Evolutionary conservation across 352 stramenopile species (phyloP), one percentile per base, ranked within the genome.

Genomic region (Phytophthora sp.): DNA sequence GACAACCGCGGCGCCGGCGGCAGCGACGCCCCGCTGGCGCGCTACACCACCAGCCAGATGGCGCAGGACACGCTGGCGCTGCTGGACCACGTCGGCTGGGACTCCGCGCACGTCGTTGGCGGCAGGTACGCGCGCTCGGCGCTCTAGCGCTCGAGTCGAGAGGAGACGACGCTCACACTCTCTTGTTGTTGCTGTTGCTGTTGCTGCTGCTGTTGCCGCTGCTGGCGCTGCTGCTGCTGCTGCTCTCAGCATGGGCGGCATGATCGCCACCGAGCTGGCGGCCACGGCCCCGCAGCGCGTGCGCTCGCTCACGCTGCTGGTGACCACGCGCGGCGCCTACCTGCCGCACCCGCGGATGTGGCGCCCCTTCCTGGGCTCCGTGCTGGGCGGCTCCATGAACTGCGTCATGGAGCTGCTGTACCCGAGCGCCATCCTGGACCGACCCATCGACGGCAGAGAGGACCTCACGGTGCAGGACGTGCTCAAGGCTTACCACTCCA

Each of bases 41-140:
- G 71, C n/a, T 87, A 87, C 38, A 82, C 64, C 23, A 87, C 72
- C 5, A 82, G 66, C 48, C 46, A 63, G 10, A 87, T 87, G 77
- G 77, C 77, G 1, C 66, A 80, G 24, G 77, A 87, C 35, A 72
- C 66, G 46, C 57, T 84, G 5, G 32, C 30, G 5, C 59, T 87
- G 5, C 54, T 84, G 55, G 58, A 78, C 28, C 53, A 84, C 53
- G 56, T 87, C 1, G 69, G 70, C 0, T 87, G 74, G 77, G 24
- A 70, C 27, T 64, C 42, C 18, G 69, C 71, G 2, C 74, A 87
- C 39, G 50, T 87, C 27, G 38, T 72, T 18, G 72, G 72, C n/a
- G 49, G 54, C 35, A 77, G 67, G 67, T 76, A 67, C 15, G n/a
- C 30, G 11, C 9, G 24, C 2, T 13, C n/a, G n/a, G n/a, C n/a